These are phyloP conservation scores for Eleusine indica DNA, from an alignment of 176 grass and related monocot genomes.

Conservation along the genomic window DNA sequence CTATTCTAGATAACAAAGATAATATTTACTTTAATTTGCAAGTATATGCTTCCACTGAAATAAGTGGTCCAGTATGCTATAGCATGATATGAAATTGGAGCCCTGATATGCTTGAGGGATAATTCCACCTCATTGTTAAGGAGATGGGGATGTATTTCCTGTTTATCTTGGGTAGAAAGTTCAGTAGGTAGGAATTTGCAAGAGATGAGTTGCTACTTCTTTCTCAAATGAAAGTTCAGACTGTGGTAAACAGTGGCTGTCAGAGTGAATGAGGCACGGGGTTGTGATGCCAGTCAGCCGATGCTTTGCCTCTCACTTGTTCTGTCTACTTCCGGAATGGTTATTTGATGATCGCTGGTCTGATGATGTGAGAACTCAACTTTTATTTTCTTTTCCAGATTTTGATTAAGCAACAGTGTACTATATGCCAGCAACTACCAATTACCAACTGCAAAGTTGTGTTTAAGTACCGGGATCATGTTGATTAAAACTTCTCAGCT, in stretches of 20 bases:
- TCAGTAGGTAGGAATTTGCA: slow-evolving; percentile 21
- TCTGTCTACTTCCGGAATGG: slow-evolving; percentile 1
- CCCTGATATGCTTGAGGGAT: not conserved
- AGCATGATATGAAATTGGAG: not conserved
- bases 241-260: slow-evolving; percentile 32
- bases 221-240: slow-evolving; percentile 18
- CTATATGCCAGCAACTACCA: slow-evolving; percentile 13
- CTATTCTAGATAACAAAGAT: not conserved
- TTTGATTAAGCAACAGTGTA: not conserved
- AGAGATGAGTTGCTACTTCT: slow-evolving; percentile 22
- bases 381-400: slow-evolving; percentile 5
- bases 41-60: not conserved
- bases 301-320: not conserved
- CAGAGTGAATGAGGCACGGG: not conserved
- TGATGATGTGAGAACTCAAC: slow-evolving; percentile 38
- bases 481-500: slow-evolving; percentile 32
- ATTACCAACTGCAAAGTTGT: slow-evolving; percentile 46
- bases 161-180: slow-evolving; percentile 35
- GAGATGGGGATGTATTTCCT: slow-evolving; percentile 37
- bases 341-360: slow-evolving; percentile 25
- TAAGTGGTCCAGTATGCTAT: no score
- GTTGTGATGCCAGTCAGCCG: not conserved
- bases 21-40: not conserved
- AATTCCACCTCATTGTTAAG: slow-evolving; percentile 39
- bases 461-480: slow-evolving; percentile 13